phyloP scores from a whole-genome alignment of 805 yeast species.

The Naumovozyma castellii region DNA sequence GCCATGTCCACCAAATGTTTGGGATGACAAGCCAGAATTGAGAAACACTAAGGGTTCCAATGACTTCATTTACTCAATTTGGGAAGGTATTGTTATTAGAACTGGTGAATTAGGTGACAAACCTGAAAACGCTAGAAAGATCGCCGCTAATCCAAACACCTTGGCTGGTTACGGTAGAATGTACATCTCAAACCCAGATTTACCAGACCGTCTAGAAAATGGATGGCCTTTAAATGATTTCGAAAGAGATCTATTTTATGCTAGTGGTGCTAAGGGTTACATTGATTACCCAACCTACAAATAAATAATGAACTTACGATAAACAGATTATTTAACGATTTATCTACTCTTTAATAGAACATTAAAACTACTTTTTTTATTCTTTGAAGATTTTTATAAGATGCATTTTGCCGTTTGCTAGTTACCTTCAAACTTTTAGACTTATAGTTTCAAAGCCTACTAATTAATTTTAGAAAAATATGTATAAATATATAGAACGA shows the following conservation, averaged over 20 bases:
- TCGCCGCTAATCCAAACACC: constrained; percentile 35
- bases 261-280: constrained; percentile 32
- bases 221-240: constrained; percentile 35
- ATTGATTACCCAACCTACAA: constrained; percentile 34
- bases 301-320: constrained; percentile 18
- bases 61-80: constrained; percentile 32
- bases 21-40: constrained; percentile 17
- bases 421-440: too few species aligned
- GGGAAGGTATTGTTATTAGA: constrained; percentile 36
- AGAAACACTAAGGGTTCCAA: constrained; percentile 24
- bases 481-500: too few species aligned
- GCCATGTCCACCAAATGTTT: constrained; percentile 33
- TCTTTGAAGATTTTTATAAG: too few species aligned
- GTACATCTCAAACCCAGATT: constrained; percentile 48
- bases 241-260: constrained; percentile 42
- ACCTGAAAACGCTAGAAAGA: constrained; percentile 21
- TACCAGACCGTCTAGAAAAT: constrained; percentile 35
- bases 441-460: too few species aligned
- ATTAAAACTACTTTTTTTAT: too few species aligned
- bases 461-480: too few species aligned
- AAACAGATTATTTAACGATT: too few species aligned
- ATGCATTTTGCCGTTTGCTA: too few species aligned
- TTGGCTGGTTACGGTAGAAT: constrained; percentile 38
- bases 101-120: constrained; percentile 29
- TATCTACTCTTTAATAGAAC: too few species aligned